Conservation (phyloP, 2,329 filamentous ascomycete species). For the Alternaria sp. region DNA sequence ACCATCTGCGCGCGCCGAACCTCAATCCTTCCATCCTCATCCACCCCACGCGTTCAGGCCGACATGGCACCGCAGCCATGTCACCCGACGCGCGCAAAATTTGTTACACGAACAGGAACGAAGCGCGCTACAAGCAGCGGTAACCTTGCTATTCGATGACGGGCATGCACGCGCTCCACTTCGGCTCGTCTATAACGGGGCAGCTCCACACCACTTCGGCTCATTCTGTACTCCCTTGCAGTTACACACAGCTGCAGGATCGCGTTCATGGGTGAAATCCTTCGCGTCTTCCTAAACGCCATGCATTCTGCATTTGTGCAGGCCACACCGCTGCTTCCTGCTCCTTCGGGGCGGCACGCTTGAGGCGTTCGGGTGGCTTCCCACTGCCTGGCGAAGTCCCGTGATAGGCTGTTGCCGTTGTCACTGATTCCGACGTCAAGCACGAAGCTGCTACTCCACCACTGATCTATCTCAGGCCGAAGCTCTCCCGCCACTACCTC, state of each 20-base stretch:
- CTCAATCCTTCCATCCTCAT: background rate
- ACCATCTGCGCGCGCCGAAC: background rate
- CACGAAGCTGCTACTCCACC: background rate
- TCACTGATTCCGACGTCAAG: background rate
- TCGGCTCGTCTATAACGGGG: background rate
- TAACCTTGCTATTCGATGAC: background rate
- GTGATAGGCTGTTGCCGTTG: background rate
- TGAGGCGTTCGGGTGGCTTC: background rate
- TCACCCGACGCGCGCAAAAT: background rate
- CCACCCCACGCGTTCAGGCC: constrained; percentile 10
- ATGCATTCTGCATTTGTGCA: background rate
- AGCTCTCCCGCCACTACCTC: background rate
- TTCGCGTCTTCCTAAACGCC: background rate
- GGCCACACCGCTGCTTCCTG: constrained; percentile 3
- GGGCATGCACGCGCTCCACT: background rate
- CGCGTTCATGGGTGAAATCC: background rate
- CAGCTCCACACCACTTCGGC: constrained; percentile 1
- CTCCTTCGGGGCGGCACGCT: background rate
- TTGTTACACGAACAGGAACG: background rate
- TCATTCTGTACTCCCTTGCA: background rate
- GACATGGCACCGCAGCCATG: constrained; percentile 3
- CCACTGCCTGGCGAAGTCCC: background rate
- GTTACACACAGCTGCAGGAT: background rate
- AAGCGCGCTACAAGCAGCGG: background rate
- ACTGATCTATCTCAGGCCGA: background rate